Conservation (phyloP, 305 asterid genomes). For the Solanum hybrid region DNA sequence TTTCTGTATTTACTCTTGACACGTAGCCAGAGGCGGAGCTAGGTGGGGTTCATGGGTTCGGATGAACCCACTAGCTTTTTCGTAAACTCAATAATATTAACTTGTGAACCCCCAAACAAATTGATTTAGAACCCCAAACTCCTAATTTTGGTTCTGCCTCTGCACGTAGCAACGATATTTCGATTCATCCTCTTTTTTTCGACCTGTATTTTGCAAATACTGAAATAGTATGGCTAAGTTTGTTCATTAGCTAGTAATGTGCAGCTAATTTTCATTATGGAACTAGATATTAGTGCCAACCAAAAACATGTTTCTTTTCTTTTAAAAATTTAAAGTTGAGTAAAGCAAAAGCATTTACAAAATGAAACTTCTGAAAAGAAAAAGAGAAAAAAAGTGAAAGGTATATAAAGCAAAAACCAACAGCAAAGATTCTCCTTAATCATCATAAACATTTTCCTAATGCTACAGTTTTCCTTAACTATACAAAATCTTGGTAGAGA, state of each 20-base stretch:
- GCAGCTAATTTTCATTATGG: not conserved
- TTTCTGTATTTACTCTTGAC: not conserved
- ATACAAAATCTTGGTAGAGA: conserved; percentile 3
- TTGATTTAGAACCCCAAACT: too few species aligned
- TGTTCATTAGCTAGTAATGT: not conserved
- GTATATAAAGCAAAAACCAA: not conserved
- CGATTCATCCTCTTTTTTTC: not conserved
- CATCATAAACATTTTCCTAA: not conserved
- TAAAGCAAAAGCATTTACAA: not conserved
- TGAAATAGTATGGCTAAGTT: not conserved
- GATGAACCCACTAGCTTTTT: too few species aligned
- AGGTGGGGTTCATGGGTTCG: too few species aligned
- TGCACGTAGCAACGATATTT: not conserved
- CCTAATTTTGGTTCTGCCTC: not conserved
- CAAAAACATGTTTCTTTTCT: too few species aligned
- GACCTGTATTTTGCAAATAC: not conserved
- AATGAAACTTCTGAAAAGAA: conserved; percentile 8
- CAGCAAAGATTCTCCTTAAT: not conserved
- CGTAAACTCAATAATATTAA: too few species aligned
- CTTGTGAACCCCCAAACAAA: too few species aligned
- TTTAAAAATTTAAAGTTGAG: not conserved
- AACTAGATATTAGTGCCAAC: not conserved
- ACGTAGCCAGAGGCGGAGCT: too few species aligned
- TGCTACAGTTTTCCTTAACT: not conserved
- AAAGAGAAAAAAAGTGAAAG: conserved; percentile 1